phyloP scores from a whole-genome alignment of 345 rosid species.

The Citrus hindsii region DNA sequence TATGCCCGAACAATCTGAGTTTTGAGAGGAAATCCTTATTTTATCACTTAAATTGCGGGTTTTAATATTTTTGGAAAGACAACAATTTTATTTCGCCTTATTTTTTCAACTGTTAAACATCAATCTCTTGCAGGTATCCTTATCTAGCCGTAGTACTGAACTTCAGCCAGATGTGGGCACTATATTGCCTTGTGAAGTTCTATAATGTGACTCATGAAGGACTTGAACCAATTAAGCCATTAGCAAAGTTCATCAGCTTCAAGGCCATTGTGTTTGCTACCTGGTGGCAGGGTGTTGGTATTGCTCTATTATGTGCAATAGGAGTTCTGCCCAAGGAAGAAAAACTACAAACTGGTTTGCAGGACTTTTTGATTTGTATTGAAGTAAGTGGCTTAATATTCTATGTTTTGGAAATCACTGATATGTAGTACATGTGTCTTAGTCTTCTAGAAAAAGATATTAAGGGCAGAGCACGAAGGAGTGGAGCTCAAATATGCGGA shows the following conservation, averaged over 20 bases:
- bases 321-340: slow-evolving; percentile 62
- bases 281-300: slow-evolving; percentile 96
- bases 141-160: slow-evolving; percentile 66
- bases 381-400: slow-evolving; percentile 46
- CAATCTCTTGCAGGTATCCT: slow-evolving; percentile 57
- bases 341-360: slow-evolving; percentile 52
- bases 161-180: slow-evolving; percentile 97
- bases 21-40: neutral
- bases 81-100: neutral
- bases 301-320: slow-evolving; percentile 56
- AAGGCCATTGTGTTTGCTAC: slow-evolving; percentile 92
- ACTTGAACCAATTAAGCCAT: slow-evolving; percentile 70
- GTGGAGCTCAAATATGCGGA: neutral
- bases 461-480: neutral
- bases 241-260: slow-evolving; percentile 89
- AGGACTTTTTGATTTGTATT: slow-evolving; percentile 78
- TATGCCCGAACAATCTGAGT: neutral
- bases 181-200: slow-evolving; percentile 88
- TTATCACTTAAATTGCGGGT: neutral
- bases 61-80: neutral
- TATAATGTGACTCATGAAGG: slow-evolving; percentile 73
- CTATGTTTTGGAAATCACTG: neutral
- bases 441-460: neutral
- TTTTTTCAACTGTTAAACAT: neutral
- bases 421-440: neutral